Evolutionary conservation across 805 yeast species (phyloP), one percentile per base, ranked within the genome.

Genomic region (Metschnikowia cubensis): DNA sequence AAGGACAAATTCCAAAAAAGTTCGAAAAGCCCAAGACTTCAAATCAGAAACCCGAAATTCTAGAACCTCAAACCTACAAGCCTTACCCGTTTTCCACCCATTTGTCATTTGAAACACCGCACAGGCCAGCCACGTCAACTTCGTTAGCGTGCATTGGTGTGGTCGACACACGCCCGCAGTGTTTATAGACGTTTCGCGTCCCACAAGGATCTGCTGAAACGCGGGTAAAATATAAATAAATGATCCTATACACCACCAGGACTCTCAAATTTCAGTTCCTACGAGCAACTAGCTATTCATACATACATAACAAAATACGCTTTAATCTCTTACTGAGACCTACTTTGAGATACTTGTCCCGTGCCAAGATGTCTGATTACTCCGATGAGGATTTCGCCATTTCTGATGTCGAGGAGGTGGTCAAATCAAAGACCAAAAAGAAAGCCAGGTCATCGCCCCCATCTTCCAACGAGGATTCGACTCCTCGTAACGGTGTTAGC

Each of bases 401-500:
- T 37, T 53, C 50, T 4, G 52, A 43, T 36, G 44, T 39, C 21
- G 56, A 49, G 35, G 57, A 51, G 36, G 52, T 46, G 34, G 39
- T 35, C 29, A 42, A 34, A 10, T 43, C 55, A 14, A 33, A 48
- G 41, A 49, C 50, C 35, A 49, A 45, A 33, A 51, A 45, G 37
- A 51, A 47, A 20, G 46, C 51, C 20, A 45, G 45, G 37, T 40
- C 53, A 21, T 6, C 54, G 39, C 55, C 65, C 20, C 50, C 63
- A 3, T 49, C 56, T 3, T 32, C 59, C 29, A 51, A 39, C 22
- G 52, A 49, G 14, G 50, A 55, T 25, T 49, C 58, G 6, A 55
- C 52, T 10, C 50, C 59, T 5, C 50, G 51, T 18, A 57, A 55
- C 7, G 56, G 59, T 6, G 46, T 45, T 49, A 64, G 58, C 52